A percentile compares a stretch with the other conserved stretches of the same genome.
Evolutionary conservation across 768 basidiomycete genomes (phyloP).

Genomic region (Trametes elegans): DNA sequence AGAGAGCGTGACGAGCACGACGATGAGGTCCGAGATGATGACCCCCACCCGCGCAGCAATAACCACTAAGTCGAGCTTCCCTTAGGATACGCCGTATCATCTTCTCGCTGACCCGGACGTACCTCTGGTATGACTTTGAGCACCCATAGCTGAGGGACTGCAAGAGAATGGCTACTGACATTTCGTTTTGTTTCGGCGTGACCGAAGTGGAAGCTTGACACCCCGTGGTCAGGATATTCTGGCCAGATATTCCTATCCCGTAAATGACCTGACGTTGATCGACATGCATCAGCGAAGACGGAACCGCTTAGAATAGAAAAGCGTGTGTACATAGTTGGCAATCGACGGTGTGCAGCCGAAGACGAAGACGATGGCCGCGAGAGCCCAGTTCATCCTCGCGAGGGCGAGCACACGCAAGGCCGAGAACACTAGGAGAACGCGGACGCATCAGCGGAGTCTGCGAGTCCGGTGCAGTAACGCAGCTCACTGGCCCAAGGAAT

Average conservation of each 20-base stretch:
- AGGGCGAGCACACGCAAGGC: conserved; percentile 3
- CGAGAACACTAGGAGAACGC: background rate
- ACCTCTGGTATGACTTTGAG: no score
- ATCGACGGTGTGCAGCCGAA: background rate
- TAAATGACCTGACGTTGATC: background rate
- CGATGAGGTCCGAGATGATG: no score
- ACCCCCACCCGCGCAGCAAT: no score
- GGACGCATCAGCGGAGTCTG: background rate
- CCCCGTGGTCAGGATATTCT: background rate
- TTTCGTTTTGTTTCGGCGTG: background rate
- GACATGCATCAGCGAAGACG: background rate
- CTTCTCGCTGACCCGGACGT: no score
- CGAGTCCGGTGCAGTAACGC: background rate
- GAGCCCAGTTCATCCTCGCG: background rate
- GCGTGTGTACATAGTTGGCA: background rate
- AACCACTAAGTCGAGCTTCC: no score
- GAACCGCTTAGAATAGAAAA: no score
- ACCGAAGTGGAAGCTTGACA: background rate
- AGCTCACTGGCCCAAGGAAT: background rate
- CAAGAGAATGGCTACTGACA: no score
- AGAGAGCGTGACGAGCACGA: no score
- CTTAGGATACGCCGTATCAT: no score
- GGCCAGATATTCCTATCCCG: background rate
- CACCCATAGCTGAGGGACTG: no score
- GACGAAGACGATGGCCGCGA: background rate